A percentile compares a stretch with the other conserved stretches of the same genome.
These are phyloP conservation scores for Larix sibirica DNA, from an alignment of 83 land plant species.

Conservation along the genomic window DNA sequence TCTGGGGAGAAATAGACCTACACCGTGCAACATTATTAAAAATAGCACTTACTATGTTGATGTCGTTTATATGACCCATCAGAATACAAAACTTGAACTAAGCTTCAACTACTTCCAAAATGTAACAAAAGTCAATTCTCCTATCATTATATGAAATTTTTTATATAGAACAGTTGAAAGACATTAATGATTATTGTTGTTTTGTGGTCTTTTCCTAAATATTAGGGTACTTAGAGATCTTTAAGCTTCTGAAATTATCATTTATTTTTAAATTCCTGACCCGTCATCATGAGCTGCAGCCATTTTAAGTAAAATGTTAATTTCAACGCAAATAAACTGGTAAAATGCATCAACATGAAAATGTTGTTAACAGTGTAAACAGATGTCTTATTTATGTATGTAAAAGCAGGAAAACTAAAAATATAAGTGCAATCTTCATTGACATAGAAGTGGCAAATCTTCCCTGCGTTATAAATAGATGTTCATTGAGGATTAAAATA, in stretches of 20 bases:
- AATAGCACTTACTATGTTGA: not conserved
- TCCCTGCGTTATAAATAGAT: no score
- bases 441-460: no score
- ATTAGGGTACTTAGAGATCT: not conserved
- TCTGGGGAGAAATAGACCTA: not conserved
- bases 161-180: not conserved
- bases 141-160: not conserved
- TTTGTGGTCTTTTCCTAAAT: not conserved
- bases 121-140: not conserved
- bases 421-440: not conserved
- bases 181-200: not conserved
- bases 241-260: not conserved
- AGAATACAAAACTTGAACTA: not conserved
- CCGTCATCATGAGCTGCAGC: not conserved
- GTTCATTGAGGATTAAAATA: no score
- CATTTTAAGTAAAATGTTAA: not conserved
- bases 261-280: not conserved
- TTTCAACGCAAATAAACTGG: not conserved
- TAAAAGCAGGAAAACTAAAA: not conserved
- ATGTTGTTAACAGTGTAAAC: not conserved
- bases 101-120: not conserved
- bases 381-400: not conserved
- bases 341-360: not conserved
- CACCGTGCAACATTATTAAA: not conserved
- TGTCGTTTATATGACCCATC: constrained; percentile 5